phyloP scores from a whole-genome alignment of 1,139 yeast genomes.

The Blastobotrys niveus region DNA sequence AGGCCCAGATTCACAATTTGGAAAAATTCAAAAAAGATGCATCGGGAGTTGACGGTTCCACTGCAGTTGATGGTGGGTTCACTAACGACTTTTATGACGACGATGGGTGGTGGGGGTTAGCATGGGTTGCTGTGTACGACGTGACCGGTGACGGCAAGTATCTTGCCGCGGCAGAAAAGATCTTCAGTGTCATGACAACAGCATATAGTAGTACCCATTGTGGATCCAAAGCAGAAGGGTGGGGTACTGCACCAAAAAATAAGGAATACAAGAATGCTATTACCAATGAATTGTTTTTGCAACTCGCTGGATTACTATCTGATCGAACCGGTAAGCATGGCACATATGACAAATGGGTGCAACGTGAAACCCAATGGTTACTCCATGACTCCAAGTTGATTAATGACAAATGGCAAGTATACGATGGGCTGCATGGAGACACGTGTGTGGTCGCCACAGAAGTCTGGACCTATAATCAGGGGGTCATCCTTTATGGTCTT shows the following conservation, averaged over 20 bases:
- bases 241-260: constrained; percentile 20
- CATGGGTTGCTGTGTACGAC: constrained; percentile 20
- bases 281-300: constrained; percentile 20
- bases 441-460: constrained; percentile 16
- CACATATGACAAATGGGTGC: constrained; percentile 19
- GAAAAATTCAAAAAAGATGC: neutral
- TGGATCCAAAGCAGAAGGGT: constrained; percentile 5
- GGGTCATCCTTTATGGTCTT: constrained; percentile 20
- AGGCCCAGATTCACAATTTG: constrained; percentile 14
- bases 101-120: constrained; percentile 23
- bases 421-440: constrained; percentile 17
- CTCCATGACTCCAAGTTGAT: constrained; percentile 12
- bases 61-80: constrained; percentile 17
- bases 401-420: constrained; percentile 13
- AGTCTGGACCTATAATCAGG: constrained; percentile 21
- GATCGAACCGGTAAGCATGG: constrained; percentile 10
- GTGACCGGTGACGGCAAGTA: constrained; percentile 13
- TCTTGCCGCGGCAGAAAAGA: constrained; percentile 15
- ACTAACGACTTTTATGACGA: constrained; percentile 20
- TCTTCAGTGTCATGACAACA: constrained; percentile 17
- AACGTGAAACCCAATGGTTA: constrained; percentile 18
- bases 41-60: neutral
- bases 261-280: constrained; percentile 20
- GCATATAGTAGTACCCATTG: constrained; percentile 18
- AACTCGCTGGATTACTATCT: constrained; percentile 16